Conservation (phyloP, 108 stramenopile genomes). For the Seminavis robusta region DNA sequence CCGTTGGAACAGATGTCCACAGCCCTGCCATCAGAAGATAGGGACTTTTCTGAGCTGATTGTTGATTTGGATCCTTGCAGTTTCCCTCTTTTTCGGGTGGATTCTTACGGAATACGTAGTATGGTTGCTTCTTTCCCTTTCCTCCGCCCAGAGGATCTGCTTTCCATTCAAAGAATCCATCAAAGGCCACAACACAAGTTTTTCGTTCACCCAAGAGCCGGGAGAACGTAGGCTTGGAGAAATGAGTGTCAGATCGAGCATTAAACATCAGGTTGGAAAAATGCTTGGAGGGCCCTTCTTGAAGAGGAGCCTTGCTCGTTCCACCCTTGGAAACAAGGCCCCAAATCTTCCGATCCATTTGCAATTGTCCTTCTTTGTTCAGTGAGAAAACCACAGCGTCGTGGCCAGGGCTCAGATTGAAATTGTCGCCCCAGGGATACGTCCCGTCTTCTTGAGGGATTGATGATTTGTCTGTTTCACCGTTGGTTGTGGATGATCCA, state of each 20-base stretch:
- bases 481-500: not conserved
- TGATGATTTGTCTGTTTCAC: not conserved
- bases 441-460: not conserved
- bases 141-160: slow-evolving; percentile 15
- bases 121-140: slow-evolving; percentile 76
- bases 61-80: not conserved
- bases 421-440: slow-evolving; percentile 27
- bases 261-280: slow-evolving; percentile 75
- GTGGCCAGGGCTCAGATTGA: slow-evolving; percentile 55
- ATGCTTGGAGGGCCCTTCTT: slow-evolving; percentile 40
- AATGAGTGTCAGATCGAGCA: slow-evolving; percentile 75
- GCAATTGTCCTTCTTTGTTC: slow-evolving; percentile 3
- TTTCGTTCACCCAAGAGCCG: slow-evolving; percentile 31
- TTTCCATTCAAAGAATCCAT: slow-evolving; percentile 89
- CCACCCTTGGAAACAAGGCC: slow-evolving; percentile 68
- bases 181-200: slow-evolving; percentile 68
- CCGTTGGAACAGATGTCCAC: slow-evolving; percentile 57
- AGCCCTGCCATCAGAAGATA: slow-evolving; percentile 63
- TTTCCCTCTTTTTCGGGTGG: not conserved
- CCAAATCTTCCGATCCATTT: slow-evolving; percentile 50
- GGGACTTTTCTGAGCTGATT: slow-evolving; percentile 2
- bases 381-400: slow-evolving; percentile 34
- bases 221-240: slow-evolving; percentile 61
- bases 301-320: slow-evolving; percentile 35
- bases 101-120: slow-evolving; percentile 49